Evolutionary conservation across 352 stramenopile species (phyloP), one percentile per base, ranked within the genome.

Genomic region (Hyphochytrium catenoides): DNA sequence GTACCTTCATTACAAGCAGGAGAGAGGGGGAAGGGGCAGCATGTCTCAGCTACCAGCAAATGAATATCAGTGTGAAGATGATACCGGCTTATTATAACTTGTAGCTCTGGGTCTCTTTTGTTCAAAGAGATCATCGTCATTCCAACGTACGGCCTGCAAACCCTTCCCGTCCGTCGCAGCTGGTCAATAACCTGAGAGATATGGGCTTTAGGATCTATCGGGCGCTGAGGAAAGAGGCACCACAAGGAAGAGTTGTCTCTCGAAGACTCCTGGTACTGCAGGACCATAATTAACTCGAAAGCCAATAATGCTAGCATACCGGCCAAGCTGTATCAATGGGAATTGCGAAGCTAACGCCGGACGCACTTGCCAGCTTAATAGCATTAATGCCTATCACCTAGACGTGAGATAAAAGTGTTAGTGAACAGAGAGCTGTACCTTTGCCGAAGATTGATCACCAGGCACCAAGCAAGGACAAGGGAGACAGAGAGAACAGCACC

Each of bases 361-460:
- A 27, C 6, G 44, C 36, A n/a, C 15, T 36, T 43, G 73, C 60
- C n/a, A 90, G 65, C 48, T 91, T 91, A 62, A 93, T 85, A 5
- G 73, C 85, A 53, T 93, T 93, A 48, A 93, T 93, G 23, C 79
- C 79, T 31, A 93, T 84, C 19, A 93, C 76, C n/a, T n/a, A n/a
- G n/a, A n/a, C n/a, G n/a, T n/a, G n/a, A n/a, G n/a, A n/a, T n/a
- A n/a, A n/a, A n/a, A n/a, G n/a, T n/a, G n/a, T n/a, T n/a, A n/a
- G n/a, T n/a, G n/a, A n/a, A n/a, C n/a, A n/a, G n/a, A n/a, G n/a
- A n/a, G n/a, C n/a, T n/a, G n/a, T n/a, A n/a, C n/a, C n/a, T n/a
- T n/a, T n/a, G n/a, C n/a, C n/a, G n/a, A n/a, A n/a, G n/a, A n/a
- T n/a, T n/a, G n/a, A n/a, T n/a, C n/a, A n/a, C n/a, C n/a, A n/a